Conservation (phyloP, 139 green algal genomes). For the Chloropicon primus region DNA sequence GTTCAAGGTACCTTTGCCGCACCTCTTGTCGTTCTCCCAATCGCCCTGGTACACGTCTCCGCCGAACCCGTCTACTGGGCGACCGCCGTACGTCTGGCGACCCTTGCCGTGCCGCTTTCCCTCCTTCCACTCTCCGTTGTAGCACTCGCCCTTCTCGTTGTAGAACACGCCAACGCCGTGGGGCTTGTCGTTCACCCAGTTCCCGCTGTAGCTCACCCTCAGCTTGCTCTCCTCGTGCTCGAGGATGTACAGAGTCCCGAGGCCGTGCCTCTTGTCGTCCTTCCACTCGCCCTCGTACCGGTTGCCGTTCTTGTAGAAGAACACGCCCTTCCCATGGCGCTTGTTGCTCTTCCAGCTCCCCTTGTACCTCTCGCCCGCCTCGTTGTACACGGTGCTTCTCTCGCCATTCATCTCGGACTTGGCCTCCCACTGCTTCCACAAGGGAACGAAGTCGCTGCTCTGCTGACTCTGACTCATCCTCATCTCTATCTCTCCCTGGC, state of each 20-base stretch:
- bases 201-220: slow-evolving; percentile 43
- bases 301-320: slow-evolving; percentile 40
- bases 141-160: slow-evolving; percentile 44
- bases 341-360: slow-evolving; percentile 49
- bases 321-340: slow-evolving; percentile 45
- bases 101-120: slow-evolving; percentile 28
- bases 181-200: slow-evolving; percentile 37
- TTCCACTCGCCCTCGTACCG: slow-evolving; percentile 28
- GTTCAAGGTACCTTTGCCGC: slow-evolving; percentile 1
- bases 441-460: background rate
- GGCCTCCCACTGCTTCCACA: background rate
- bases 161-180: slow-evolving; percentile 48
- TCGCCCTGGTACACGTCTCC: slow-evolving; percentile 54
- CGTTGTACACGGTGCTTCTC: background rate
- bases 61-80: slow-evolving; percentile 38
- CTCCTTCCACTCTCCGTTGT: slow-evolving; percentile 35
- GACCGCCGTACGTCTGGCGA: slow-evolving; percentile 40
- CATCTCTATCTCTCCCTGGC: background rate
- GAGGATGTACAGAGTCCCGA: slow-evolving; percentile 46
- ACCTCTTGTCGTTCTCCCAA: slow-evolving; percentile 35
- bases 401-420: background rate
- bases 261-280: slow-evolving; percentile 29
- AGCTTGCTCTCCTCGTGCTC: slow-evolving; percentile 32
- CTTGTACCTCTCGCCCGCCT: slow-evolving; percentile 50
- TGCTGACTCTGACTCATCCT: background rate